Evolutionary conservation across 352 stramenopile species (phyloP), one percentile per base, ranked within the genome.

Genomic region (Phytophthora aleatoria): DNA sequence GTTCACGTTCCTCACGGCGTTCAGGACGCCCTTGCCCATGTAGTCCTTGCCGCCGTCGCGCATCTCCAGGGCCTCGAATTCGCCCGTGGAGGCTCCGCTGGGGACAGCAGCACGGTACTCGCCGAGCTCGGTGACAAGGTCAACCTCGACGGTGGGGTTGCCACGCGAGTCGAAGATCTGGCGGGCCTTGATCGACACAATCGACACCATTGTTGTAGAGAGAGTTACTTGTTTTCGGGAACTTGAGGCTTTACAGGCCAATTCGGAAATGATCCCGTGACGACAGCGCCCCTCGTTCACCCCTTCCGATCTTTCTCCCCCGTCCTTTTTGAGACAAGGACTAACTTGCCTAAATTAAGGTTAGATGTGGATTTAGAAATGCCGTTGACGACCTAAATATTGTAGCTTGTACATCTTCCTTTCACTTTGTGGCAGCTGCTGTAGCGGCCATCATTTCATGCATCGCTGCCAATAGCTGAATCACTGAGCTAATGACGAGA

Each of bases 1-100:
- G 82, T 99, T 99, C 45, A 99, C 97, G 85, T 99, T 99, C 47
- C 90, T 87, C 39, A 99, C 97, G 42, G 98, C 98, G 73, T 98
- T 94, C 20, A 97, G 75, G 42, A 99, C 97, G 49, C 97, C 85
- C 87, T 99, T 99, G 85, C 98, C 98, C 72, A 98, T 87, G 90
- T 99, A 99, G 31, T 85, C 87, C 35, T 85, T 87, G 63, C 97
- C 98, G 43, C 97, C 98, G 77, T 99, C 98, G 60, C 97, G 95
- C 69, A 99, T 88, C 77, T 99, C 97, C 39, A 94, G 83, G 47
- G 97, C 97, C 76, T 99, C 97, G 75, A 98, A 98, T 73, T 96
- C 91, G 61, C 97, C 97, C 41, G 97, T 99, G 35, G 92, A 98
- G 10, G 97, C 97, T 68, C 97, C 97, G 45, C 83, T 97, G 16